Percentiles rank a stretch among this genome's conserved stretches.
Evolutionary conservation across 352 stramenopile species (phyloP).

Genomic region (Globisporangium carolinianum): DNA sequence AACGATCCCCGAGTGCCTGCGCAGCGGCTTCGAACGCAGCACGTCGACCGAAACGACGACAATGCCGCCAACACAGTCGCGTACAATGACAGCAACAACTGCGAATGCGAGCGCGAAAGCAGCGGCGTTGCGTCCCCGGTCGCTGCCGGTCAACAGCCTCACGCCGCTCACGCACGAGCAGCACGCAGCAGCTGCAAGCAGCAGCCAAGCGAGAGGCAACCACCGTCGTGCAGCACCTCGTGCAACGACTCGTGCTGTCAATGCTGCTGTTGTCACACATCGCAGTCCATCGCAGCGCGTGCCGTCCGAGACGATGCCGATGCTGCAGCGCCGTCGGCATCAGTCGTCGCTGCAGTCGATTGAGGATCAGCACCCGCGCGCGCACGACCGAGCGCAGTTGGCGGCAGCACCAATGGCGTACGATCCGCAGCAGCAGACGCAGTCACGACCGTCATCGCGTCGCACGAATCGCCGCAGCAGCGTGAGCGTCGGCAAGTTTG

Average conservation of each 20-base stretch:
- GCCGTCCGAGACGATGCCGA: not conserved
- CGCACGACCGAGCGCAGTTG: not conserved
- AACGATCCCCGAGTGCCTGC: slow-evolving; percentile 18
- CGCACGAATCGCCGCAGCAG: not conserved
- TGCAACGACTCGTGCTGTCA: too few species aligned
- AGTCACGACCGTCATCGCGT: not conserved
- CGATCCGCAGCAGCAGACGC: too few species aligned
- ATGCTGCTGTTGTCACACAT: too few species aligned
- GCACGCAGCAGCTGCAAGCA: slow-evolving; percentile 11
- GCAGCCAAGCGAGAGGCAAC: not conserved
- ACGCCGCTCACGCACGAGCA: not conserved
- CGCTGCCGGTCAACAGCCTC: slow-evolving; percentile 39
- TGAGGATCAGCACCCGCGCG: slow-evolving; percentile 26
- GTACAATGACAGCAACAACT: not conserved
- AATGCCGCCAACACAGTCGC: not conserved
- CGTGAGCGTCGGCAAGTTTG: slow-evolving; percentile 50
- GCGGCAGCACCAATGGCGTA: not conserved
- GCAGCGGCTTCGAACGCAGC: slow-evolving; percentile 9
- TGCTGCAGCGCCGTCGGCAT: not conserved
- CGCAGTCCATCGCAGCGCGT: too few species aligned
- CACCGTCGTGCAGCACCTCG: too few species aligned
- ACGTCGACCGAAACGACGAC: slow-evolving; percentile 3
- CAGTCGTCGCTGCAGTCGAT: slow-evolving; percentile 37
- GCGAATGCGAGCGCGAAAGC: slow-evolving; percentile 3
- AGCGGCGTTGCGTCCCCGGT: slow-evolving; percentile 10